Conservation (phyloP, 1,284 basidiomycete genomes). For the Puccinia coronata region DNA sequence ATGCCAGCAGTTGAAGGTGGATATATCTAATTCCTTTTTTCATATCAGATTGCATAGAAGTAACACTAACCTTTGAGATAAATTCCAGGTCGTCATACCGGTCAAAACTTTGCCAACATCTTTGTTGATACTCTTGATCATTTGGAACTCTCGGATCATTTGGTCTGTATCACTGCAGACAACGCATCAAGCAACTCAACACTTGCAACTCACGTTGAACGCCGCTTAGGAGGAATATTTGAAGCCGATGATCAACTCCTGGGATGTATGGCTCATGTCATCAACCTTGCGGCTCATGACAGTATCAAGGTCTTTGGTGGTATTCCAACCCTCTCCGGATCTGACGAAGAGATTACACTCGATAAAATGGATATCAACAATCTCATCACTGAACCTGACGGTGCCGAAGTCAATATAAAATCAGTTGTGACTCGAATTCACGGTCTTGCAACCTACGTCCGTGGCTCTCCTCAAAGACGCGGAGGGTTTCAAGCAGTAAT, state of each 20-base stretch:
- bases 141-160: neutral
- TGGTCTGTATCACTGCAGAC: neutral
- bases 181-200: neutral
- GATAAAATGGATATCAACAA: neutral
- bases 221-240: neutral
- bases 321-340: neutral
- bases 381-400: neutral
- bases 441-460: constrained; percentile 11
- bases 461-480: neutral
- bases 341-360: neutral
- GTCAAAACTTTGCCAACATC: neutral
- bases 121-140: neutral
- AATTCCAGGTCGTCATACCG: neutral
- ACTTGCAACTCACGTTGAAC: neutral
- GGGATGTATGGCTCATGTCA: constrained; percentile 6
- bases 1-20: constrained; percentile 5
- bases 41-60: neutral
- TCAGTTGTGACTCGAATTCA: neutral
- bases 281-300: neutral
- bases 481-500: neutral
- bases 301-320: neutral
- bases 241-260: neutral
- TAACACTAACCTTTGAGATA: neutral
- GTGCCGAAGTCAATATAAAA: neutral
- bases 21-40: neutral